phyloP scores from a whole-genome alignment of 768 basidiomycete species.

The Suillus weaverae region DNA sequence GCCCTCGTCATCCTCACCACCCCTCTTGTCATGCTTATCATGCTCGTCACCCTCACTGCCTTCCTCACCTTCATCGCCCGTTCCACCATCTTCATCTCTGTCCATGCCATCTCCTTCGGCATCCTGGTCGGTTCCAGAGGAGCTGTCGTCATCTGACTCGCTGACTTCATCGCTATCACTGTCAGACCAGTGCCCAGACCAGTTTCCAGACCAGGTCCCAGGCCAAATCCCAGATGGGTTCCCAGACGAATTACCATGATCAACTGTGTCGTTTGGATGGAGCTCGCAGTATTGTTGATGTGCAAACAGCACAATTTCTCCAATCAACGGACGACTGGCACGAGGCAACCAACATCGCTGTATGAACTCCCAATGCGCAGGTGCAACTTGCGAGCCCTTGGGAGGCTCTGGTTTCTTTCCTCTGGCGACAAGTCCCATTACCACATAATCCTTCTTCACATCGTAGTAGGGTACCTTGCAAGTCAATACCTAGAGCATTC shows the following conservation, averaged over 20 bases:
- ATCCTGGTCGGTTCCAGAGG: background rate
- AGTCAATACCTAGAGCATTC: conserved; percentile 4
- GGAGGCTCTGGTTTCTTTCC: background rate
- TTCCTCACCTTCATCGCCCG: background rate
- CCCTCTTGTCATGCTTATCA: background rate
- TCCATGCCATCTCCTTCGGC: background rate
- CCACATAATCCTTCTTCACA: conserved; percentile 1
- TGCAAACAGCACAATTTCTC: background rate
- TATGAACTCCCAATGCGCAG: conserved; percentile 45
- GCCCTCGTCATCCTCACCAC: background rate
- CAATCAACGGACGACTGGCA: background rate
- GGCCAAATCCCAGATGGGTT: background rate
- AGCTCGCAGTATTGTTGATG: background rate
- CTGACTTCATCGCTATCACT: background rate
- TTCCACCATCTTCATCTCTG: background rate
- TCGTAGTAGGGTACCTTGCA: conserved; percentile 7
- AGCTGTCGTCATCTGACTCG: background rate
- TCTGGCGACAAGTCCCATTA: background rate
- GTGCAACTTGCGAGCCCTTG: conserved; percentile 28
- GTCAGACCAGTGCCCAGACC: background rate
- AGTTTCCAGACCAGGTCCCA: background rate
- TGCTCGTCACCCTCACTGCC: background rate
- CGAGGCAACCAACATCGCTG: conserved; percentile 37
- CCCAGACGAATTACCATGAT: background rate
- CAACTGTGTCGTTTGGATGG: background rate